Conservation (phyloP, 2,329 filamentous ascomycete genomes). For the Aspergillus sp. region DNA sequence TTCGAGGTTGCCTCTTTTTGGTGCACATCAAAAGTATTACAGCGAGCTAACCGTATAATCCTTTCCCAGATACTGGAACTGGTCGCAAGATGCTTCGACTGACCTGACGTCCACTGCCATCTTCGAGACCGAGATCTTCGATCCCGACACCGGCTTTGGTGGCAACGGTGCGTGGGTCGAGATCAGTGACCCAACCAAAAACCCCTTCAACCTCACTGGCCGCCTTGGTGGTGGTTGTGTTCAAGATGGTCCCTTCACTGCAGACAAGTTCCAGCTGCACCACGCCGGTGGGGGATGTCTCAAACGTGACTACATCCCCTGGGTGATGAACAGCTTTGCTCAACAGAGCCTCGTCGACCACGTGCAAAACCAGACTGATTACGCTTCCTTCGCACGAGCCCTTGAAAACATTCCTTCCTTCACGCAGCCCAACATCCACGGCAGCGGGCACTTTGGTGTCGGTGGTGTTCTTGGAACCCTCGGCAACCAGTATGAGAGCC, state of each 20-base stretch:
- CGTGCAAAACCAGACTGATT: slow-evolving; percentile 17
- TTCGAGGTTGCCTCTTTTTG: background rate
- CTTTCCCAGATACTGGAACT: slow-evolving; percentile 31
- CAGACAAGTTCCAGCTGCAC: slow-evolving; percentile 12
- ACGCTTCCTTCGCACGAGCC: slow-evolving; percentile 15
- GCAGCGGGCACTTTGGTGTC: slow-evolving; percentile 15
- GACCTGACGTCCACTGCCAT: slow-evolving; percentile 15
- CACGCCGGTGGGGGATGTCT: slow-evolving; percentile 14
- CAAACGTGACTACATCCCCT: slow-evolving; percentile 18
- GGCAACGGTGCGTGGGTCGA: slow-evolving; percentile 17
- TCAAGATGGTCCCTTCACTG: slow-evolving; percentile 14
- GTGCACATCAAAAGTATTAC: background rate
- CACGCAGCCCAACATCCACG: slow-evolving; percentile 18
- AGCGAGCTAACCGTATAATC: background rate
- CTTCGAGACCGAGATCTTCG: slow-evolving; percentile 18
- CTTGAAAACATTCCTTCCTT: slow-evolving; percentile 17
- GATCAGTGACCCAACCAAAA: slow-evolving; percentile 4
- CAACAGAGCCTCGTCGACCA: slow-evolving; percentile 16
- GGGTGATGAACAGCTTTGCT: slow-evolving; percentile 20
- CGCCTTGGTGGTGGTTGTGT: slow-evolving; percentile 19
- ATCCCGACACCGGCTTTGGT: slow-evolving; percentile 14
- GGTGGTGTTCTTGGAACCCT: slow-evolving; percentile 18
- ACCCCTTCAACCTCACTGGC: slow-evolving; percentile 18
- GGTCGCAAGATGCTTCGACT: slow-evolving; percentile 28
- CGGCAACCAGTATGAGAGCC: slow-evolving; percentile 16